These are phyloP conservation scores for Paspalum vaginatum DNA, from an alignment of 176 grass and related monocot species.

Conservation along the genomic window DNA sequence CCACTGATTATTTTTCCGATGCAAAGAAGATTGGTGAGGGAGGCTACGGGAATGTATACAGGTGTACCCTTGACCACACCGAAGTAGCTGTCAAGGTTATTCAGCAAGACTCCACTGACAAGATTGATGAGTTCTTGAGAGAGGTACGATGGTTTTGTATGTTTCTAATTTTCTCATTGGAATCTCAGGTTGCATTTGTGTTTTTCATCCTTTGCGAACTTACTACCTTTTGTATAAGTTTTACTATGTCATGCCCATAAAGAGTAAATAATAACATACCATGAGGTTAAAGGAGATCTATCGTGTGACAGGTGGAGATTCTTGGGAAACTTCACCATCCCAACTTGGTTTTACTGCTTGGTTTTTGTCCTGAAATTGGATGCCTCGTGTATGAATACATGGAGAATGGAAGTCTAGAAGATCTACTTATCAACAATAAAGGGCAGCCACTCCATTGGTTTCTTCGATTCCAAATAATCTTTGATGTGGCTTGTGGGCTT, in stretches of 20 bases:
- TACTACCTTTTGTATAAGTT: neutral
- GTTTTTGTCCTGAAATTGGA: conserved; percentile 80
- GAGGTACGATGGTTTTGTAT: conserved; percentile 55
- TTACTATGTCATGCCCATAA: conserved; percentile 7
- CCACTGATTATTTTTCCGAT: conserved; percentile 87
- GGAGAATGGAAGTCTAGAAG: conserved; percentile 86
- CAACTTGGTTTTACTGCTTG: conserved; percentile 75
- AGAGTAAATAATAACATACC: neutral
- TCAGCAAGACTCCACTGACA: conserved; percentile 72
- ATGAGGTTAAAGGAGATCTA: neutral
- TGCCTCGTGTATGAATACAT: conserved; percentile 90
- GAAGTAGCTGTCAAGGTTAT: conserved; percentile 92
- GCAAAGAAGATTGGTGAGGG: conserved; percentile 94
- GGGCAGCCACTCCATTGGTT: conserved; percentile 70
- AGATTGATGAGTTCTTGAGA: conserved; percentile 83
- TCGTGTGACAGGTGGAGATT: conserved; percentile 64
- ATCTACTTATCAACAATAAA: conserved; percentile 59
- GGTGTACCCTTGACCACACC: conserved; percentile 92
- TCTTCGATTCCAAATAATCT: conserved; percentile 75
- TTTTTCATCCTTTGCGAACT: neutral
- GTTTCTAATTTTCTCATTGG: conserved; percentile 5
- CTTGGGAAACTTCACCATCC: conserved; percentile 85
- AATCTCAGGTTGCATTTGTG: neutral
- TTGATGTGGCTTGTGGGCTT: conserved; percentile 78
- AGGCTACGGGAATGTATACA: conserved; percentile 88